phyloP scores from a whole-genome alignment of 257 asterid genomes.

The Phtheirospermum japonicum region DNA sequence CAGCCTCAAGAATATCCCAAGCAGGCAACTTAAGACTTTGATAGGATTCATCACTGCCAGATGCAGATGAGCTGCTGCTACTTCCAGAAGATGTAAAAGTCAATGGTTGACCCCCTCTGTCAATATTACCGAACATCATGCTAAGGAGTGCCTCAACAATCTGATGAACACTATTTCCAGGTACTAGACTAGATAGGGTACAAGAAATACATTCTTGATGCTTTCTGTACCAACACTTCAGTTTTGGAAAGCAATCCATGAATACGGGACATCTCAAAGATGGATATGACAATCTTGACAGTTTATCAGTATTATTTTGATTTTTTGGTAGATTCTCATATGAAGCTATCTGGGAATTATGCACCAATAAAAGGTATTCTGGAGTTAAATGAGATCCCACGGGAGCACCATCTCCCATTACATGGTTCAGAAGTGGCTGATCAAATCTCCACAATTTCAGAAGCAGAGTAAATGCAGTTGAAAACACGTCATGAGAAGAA shows the following conservation, averaged over 20 bases:
- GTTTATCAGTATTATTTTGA: conserved; percentile 47
- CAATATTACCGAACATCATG: conserved; percentile 79
- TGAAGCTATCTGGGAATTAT: conserved; percentile 66
- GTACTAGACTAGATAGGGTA: conserved; percentile 76
- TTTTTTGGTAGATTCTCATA: conserved; percentile 42
- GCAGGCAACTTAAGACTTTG: conserved; percentile 81
- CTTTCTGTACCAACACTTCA: conserved; percentile 87
- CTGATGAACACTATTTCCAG: conserved; percentile 89
- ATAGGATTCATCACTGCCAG: conserved; percentile 63
- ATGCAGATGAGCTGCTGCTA: conserved; percentile 56
- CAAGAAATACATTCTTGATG: conserved; percentile 89
- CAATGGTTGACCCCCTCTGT: conserved; percentile 53
- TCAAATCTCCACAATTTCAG: conserved; percentile 93
- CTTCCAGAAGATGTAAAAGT: conserved; percentile 79
- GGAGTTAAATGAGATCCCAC: conserved; percentile 80
- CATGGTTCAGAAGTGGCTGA: conserved; percentile 77
- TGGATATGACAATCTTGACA: conserved; percentile 52
- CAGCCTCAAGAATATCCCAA: conserved; percentile 98
- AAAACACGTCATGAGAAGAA: conserved; percentile 75
- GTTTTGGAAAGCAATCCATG: conserved; percentile 83
- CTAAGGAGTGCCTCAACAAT: conserved; percentile 79
- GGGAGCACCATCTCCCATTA: conserved; percentile 59
- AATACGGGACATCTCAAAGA: conserved; percentile 60
- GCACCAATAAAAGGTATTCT: conserved; percentile 73
- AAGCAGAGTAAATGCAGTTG: conserved; percentile 90